These are phyloP conservation scores for Penicillium sp. DNA, from an alignment of 2,329 filamentous ascomycete genomes.

Conservation along the genomic window DNA sequence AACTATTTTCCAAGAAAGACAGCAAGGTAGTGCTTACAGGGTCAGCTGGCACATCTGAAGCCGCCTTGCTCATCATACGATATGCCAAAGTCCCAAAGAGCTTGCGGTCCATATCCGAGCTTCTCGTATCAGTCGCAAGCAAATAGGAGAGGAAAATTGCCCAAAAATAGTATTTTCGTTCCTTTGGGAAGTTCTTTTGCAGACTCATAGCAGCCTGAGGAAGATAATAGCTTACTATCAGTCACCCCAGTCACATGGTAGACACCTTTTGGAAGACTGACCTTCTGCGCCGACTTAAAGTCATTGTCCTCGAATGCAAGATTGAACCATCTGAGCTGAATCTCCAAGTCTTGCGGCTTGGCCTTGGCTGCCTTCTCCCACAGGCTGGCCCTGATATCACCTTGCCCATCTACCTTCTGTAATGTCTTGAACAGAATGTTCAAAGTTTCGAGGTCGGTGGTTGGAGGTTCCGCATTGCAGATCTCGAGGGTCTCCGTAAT, in stretches of 20 bases:
- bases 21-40: constrained; percentile 31
- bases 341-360: constrained; percentile 40
- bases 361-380: constrained; percentile 47
- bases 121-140: constrained; percentile 32
- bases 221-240: constrained; percentile 1
- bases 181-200: constrained; percentile 46
- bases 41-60: constrained; percentile 39
- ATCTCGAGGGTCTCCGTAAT: constrained; percentile 40
- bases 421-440: constrained; percentile 41
- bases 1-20: constrained; percentile 2
- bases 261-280: constrained; percentile 21
- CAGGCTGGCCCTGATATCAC: constrained; percentile 32
- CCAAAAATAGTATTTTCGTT: constrained; percentile 47
- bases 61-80: constrained; percentile 46
- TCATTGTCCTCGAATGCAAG: constrained; percentile 38
- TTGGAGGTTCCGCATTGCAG: constrained; percentile 39
- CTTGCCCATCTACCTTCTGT: constrained; percentile 31
- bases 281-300: constrained; percentile 48
- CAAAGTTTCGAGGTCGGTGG: constrained; percentile 43
- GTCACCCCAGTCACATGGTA: background rate
- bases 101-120: constrained; percentile 40
- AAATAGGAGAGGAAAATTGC: constrained; percentile 45
- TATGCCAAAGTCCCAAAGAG: constrained; percentile 48
- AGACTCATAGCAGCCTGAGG: constrained; percentile 46
- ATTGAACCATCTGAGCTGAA: constrained; percentile 44